These are phyloP conservation scores for Peronospora belbahrii DNA, from an alignment of 352 stramenopile species.

Conservation along the genomic window DNA sequence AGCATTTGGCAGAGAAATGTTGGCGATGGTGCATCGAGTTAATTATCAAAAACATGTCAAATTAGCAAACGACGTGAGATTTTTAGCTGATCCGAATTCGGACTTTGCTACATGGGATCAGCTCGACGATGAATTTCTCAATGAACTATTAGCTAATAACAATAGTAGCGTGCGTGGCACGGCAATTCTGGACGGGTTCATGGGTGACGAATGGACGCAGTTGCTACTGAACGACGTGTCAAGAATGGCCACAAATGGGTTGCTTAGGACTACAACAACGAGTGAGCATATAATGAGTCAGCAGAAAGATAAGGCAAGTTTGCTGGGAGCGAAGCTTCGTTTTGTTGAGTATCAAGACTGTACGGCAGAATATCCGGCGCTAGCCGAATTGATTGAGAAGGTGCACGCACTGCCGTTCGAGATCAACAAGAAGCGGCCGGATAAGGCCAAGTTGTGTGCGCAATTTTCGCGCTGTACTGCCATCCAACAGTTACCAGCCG, in stretches of 20 bases:
- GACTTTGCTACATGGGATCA: conserved; percentile 64
- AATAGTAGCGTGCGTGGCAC: conserved; percentile 20
- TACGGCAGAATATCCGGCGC: conserved; percentile 45
- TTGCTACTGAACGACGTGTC: conserved; percentile 59
- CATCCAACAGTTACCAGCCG: conserved; percentile 35
- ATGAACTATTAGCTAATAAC: conserved; percentile 19
- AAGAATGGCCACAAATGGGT: conserved; percentile 46
- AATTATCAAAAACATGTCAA: conserved; percentile 76
- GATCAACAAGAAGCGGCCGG: conserved; percentile 63
- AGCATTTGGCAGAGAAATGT: conserved; percentile 72
- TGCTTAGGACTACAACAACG: conserved; percentile 33
- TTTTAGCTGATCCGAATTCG: conserved; percentile 46
- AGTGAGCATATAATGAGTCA: conserved; percentile 14
- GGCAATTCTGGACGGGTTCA: conserved; percentile 61
- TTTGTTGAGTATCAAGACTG: conserved; percentile 63
- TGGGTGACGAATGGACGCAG: conserved; percentile 71
- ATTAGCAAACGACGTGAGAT: conserved; percentile 55
- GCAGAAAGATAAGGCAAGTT: conserved; percentile 3
- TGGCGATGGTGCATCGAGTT: conserved; percentile 78
- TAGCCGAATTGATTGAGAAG: conserved; percentile 68
- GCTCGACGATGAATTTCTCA: conserved; percentile 40
- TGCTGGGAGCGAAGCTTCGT: conserved; percentile 30
- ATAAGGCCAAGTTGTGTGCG: conserved; percentile 41
- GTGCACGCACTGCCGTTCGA: conserved; percentile 72
- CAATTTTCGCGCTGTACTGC: conserved; percentile 62